Conservation (phyloP, 768 basidiomycete genomes). For the Sporobolomyces phaffii region DNA sequence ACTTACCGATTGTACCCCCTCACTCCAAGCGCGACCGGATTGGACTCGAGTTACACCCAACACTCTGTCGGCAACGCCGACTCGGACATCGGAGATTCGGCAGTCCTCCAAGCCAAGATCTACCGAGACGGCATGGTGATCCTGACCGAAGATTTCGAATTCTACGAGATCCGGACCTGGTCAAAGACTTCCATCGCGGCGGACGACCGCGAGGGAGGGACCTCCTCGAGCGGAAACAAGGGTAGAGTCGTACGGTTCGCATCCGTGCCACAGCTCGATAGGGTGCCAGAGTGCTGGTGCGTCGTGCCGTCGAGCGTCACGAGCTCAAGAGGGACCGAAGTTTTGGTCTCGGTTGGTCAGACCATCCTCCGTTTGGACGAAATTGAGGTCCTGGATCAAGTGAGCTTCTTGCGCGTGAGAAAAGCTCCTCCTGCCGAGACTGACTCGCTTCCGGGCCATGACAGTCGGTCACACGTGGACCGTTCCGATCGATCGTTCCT, state of each 20-base stretch:
- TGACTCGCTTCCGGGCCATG: not conserved
- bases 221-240: not conserved
- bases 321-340: conserved; percentile 81
- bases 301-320: conserved; percentile 84
- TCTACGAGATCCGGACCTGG: conserved; percentile 87
- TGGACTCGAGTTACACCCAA: conserved; percentile 57
- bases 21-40: not conserved
- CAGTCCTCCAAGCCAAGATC: conserved; percentile 75
- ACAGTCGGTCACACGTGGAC: conserved; percentile 73
- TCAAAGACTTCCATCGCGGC: not conserved
- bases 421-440: not conserved
- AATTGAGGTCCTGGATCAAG: conserved; percentile 74
- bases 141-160: conserved; percentile 64
- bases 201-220: not conserved
- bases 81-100: conserved; percentile 62
- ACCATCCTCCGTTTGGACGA: conserved; percentile 83
- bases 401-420: no score
- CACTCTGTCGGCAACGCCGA: conserved; percentile 73
- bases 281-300: conserved; percentile 77
- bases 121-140: conserved; percentile 84
- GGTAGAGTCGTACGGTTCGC: conserved; percentile 26
- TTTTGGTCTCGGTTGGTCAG: conserved; percentile 70
- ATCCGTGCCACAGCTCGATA: conserved; percentile 59
- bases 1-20: conserved; percentile 69
- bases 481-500: conserved; percentile 76